phyloP scores from a whole-genome alignment of 2,329 filamentous ascomycete species.

The Fusarium heterosporum region DNA sequence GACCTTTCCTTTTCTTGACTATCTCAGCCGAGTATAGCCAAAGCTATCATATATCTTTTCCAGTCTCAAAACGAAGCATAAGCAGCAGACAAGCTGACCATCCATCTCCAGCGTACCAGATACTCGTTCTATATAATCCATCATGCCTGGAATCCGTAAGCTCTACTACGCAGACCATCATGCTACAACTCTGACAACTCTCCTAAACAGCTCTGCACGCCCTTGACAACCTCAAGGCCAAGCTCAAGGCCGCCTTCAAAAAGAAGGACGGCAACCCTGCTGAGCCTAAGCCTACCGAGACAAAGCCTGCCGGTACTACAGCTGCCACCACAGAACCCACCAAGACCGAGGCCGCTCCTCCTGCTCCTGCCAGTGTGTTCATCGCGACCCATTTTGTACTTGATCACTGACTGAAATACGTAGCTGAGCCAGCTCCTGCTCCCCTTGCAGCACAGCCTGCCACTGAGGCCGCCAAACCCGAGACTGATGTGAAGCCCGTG shows the following conservation, averaged over 20 bases:
- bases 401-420: slow-evolving; percentile 23
- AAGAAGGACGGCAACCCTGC: slow-evolving; percentile 55
- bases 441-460: slow-evolving; percentile 44
- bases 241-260: slow-evolving; percentile 66
- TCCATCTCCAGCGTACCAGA: slow-evolving; percentile 12
- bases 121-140: slow-evolving; percentile 40
- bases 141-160: slow-evolving; percentile 67
- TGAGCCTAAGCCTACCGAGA: slow-evolving; percentile 39
- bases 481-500: slow-evolving; percentile 42
- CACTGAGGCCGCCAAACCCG: slow-evolving; percentile 47
- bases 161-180: slow-evolving; percentile 32
- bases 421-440: slow-evolving; percentile 41
- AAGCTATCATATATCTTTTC: slow-evolving; percentile 6
- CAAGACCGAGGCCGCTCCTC: slow-evolving; percentile 52
- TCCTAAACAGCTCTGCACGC: slow-evolving; percentile 60
- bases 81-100: slow-evolving; percentile 29
- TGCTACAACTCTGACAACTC: slow-evolving; percentile 1
- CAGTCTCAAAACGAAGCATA: background rate
- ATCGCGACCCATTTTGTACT: background rate
- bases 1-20: background rate
- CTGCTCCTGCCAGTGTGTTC: slow-evolving; percentile 50
- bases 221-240: slow-evolving; percentile 66
- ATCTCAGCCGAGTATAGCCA: background rate
- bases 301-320: slow-evolving; percentile 32
- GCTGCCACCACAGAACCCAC: slow-evolving; percentile 49